phyloP scores from a whole-genome alignment of 2,329 filamentous ascomycete species.

The Eutypa lata region DNA sequence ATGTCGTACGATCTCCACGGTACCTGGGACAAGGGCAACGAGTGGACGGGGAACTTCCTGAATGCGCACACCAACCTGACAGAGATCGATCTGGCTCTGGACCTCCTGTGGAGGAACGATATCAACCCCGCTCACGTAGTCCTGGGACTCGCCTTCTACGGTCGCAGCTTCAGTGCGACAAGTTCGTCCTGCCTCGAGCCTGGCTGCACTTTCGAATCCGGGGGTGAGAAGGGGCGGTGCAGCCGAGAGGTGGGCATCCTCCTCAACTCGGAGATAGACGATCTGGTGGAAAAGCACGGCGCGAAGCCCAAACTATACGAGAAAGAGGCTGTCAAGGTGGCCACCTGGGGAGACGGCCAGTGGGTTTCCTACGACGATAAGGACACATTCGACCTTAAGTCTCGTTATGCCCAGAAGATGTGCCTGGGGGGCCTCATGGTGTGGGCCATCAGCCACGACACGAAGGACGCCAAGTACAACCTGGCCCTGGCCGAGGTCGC shows the following conservation, averaged over 20 bases:
- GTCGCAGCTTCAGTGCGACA: slow-evolving; percentile 7
- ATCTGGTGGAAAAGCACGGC: too few species aligned
- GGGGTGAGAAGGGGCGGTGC: slow-evolving; percentile 17
- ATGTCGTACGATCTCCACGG: slow-evolving; percentile 34
- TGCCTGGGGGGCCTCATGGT: slow-evolving; percentile 29
- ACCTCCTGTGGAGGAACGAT: not conserved
- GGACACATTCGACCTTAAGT: slow-evolving; percentile 24
- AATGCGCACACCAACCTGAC: not conserved
- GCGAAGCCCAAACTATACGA: slow-evolving; percentile 11
- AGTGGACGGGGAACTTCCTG: not conserved
- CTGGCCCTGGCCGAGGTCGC: not conserved
- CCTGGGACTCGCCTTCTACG: slow-evolving; percentile 1
- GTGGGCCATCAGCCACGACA: slow-evolving; percentile 16
- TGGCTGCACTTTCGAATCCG: slow-evolving; percentile 20
- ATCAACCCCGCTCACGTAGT: not conserved
- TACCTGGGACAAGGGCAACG: not conserved
- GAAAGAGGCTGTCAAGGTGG: slow-evolving; percentile 23
- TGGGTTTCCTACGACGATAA: slow-evolving; percentile 31
- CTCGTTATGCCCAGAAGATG: slow-evolving; percentile 18
- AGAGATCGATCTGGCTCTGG: not conserved
- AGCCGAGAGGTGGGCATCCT: slow-evolving; percentile 17
- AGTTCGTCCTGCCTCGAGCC: slow-evolving; percentile 20
- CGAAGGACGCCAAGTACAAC: not conserved
- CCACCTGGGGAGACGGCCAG: slow-evolving; percentile 24
- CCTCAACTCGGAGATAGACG: slow-evolving; percentile 20